Evolutionary conservation across 306 rosid species (phyloP), one percentile per base, ranked within the genome.

Genomic region (Albizia julibrissin): DNA sequence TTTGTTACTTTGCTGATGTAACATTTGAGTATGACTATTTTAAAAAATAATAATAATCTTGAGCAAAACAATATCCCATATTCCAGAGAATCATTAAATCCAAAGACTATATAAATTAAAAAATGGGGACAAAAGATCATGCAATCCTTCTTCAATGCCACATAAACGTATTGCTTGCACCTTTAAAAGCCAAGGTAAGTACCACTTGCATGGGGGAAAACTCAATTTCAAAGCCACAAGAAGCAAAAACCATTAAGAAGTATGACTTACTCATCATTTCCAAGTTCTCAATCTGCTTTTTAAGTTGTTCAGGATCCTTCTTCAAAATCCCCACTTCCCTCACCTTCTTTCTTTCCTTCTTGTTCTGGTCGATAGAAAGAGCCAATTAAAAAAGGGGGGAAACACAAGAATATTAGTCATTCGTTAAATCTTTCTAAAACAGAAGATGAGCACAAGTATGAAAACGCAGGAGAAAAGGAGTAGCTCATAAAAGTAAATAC

Each of bases 271-370:
- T 96, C 98, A 92, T 92, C 88, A 82, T 85, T 83, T 96, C 94
- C 92, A 96, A 85, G 92, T 92, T 96, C 24, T 96, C 97, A 87
- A 94, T 94, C 88, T 94, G 98, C 81, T 94, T 94, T 84, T 79
- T 91, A 19, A 94, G 86, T 27, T 93, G 87, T 0, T 94, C 98
- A 2, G 98, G 99, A 77, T 96, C 98, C 85, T 96, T 96, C 97
- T 94, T 96, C 94, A 96, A 87, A 80, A 96, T 94, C 79, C 99
- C 99, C 85, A 94, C 99, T 87, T 96, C 98, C 87, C 99, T 91
- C 86, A 96, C 99, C 94, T 95, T 95, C 86, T 95, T 95, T 10
- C 99, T 91, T 86, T 95, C 99, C 84, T 95, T 95, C 85, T 95
- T 95, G 64, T 95, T 95, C 98, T 95, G 91, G 83, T 42, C 76